A percentile compares a stretch with the other conserved stretches of the same genome.
phyloP scores from a whole-genome alignment of 208 protist genomes.

The Trypanosoma avium region DNA sequence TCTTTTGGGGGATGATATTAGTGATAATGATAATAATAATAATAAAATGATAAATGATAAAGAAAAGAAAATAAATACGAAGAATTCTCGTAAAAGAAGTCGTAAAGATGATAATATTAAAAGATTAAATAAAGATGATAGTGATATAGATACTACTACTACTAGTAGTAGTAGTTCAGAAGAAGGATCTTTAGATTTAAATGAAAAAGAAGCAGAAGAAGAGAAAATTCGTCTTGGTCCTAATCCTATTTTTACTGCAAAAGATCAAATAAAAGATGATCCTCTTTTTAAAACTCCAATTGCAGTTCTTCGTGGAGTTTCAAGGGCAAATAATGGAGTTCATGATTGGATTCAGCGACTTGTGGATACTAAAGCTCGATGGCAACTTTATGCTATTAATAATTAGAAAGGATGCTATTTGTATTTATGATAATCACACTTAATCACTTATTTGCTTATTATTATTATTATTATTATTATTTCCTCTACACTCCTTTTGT shows the following conservation, averaged over 20 bases:
- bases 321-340: not conserved
- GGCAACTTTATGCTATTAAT: conserved; percentile 15
- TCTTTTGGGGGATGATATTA: not conserved
- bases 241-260: conserved; percentile 18
- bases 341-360: conserved; percentile 30
- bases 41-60: not conserved
- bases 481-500: no score
- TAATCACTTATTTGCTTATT: no score
- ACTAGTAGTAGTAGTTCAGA: not conserved
- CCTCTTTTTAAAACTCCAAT: conserved; percentile 24
- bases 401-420: no score
- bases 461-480: no score
- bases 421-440: no score
- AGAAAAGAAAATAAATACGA: not conserved
- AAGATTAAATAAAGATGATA: not conserved
- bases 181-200: not conserved
- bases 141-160: not conserved
- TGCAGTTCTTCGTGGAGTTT: conserved; percentile 1
- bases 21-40: not conserved
- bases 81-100: not conserved
- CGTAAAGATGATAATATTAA: not conserved
- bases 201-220: not conserved
- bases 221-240: conserved; percentile 1
- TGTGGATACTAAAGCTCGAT: not conserved
- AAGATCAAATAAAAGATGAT: conserved; percentile 19